These are phyloP conservation scores for Torrubiellomyces zombiae DNA, from an alignment of 2,329 filamentous ascomycete species.

Conservation along the genomic window DNA sequence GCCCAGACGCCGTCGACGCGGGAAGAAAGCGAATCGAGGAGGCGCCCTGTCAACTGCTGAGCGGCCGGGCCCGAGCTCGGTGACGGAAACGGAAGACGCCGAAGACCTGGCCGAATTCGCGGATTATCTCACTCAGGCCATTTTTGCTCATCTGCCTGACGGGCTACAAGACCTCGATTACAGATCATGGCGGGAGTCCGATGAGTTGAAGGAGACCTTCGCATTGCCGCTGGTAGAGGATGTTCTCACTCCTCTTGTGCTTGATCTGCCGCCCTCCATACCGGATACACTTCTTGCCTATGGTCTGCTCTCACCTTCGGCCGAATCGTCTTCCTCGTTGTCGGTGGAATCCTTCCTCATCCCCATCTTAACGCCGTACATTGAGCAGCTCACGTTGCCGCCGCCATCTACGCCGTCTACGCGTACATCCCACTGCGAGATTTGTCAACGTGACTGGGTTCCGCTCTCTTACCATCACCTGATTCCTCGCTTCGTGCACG, in stretches of 20 bases:
- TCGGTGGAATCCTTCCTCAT: constrained; percentile 39
- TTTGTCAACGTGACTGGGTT: constrained; percentile 60
- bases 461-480: constrained; percentile 71
- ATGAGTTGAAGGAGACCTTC: constrained; percentile 35
- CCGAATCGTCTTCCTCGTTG: no score
- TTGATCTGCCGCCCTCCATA: constrained; percentile 37
- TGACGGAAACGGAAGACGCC: constrained; percentile 23
- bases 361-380: constrained; percentile 46
- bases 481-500: constrained; percentile 64
- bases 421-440: constrained; percentile 47
- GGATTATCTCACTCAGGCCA: constrained; percentile 57
- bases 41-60: no score
- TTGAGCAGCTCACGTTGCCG: constrained; percentile 36
- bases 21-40: constrained; percentile 7
- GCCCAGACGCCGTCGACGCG: constrained; percentile 26
- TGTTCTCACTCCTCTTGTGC: constrained; percentile 30
- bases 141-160: constrained; percentile 48
- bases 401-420: constrained; percentile 49
- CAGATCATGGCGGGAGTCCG: constrained; percentile 25
- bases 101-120: constrained; percentile 68
- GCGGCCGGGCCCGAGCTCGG: no score
- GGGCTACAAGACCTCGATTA: constrained; percentile 47
- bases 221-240: constrained; percentile 36
- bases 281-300: constrained; percentile 54
- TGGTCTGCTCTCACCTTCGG: constrained; percentile 43